Evolutionary conservation across 2,329 filamentous ascomycete species (phyloP), one percentile per base, ranked within the genome.

Genomic region (Fusarium sp.): DNA sequence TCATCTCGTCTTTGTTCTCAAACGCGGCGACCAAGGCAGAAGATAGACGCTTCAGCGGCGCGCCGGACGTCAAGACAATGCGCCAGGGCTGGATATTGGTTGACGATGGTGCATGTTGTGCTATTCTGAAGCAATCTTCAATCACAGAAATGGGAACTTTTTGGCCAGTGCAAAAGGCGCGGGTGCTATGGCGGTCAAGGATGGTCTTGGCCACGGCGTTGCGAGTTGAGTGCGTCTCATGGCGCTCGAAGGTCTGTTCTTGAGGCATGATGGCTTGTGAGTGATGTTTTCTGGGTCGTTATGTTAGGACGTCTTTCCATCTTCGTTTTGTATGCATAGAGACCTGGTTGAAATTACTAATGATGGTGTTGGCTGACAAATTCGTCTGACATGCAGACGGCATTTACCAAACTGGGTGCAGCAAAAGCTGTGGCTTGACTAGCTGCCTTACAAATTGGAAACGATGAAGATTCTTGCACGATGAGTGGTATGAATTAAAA

Each of bases 1-100:
- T 11, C 3, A 63, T 31, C 7, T 64, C 44, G 1, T 52, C 5
- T 3, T 46, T 46, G 0, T 25, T 46, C 28, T 54, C 5, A 8
- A 58, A 58, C 1, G 44, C 59, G 1, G 22, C 2, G 1, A 53
- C 4, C 1, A 63, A 22, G 3, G 44, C 29, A 8, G 31, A 6
- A 7, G 58, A 63, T 0, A 63, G 22, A 0, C 47, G 47, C 25
- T 53, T 42, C 1, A 63, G 19, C 0, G 43, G 52, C 3, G 47
- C 45, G 5, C 52, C 58, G 22, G 58, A 62, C 3, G 39, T 39
- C 13, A 62, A 25, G 1, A 11, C 58, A 0, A 63, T 29, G 11
- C 47, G 35, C 59, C 59, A 63, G 1, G 59, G 59, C 34, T 62
- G 53, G 4, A 63, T 62, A 1, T 63, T 63, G 0, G 59, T 62